Conservation (phyloP, 2,329 filamentous ascomycete species). For the Lasiodiplodia sp. region DNA sequence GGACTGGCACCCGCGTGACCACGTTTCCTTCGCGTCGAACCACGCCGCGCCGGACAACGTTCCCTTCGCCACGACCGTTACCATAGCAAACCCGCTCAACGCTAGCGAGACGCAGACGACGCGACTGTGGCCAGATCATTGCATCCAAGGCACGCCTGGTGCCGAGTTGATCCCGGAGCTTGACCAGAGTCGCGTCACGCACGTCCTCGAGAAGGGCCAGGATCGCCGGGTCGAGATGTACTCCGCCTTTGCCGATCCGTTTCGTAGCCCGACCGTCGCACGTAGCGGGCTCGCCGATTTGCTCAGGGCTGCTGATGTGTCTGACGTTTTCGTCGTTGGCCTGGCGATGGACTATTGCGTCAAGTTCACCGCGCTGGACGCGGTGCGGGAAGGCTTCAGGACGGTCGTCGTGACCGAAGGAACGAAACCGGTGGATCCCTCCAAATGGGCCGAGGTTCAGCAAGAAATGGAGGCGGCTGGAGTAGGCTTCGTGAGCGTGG, state of each 20-base stretch:
- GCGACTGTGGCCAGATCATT: constrained; percentile 89
- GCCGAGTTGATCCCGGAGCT: constrained; percentile 78
- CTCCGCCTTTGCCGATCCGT: constrained; percentile 76
- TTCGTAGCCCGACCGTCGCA: constrained; percentile 71
- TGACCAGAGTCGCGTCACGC: constrained; percentile 44
- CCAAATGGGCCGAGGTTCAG: constrained; percentile 63
- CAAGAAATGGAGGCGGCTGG: constrained; percentile 64
- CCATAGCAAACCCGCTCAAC: constrained; percentile 72
- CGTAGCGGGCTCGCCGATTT: constrained; percentile 67
- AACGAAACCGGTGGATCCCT: constrained; percentile 73
- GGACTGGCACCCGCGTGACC: constrained; percentile 84
- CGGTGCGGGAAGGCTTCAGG: constrained; percentile 75
- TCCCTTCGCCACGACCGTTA: constrained; percentile 71
- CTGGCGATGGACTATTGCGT: constrained; percentile 92
- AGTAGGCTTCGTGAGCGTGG: constrained; percentile 67
- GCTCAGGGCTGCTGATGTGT: constrained; percentile 67
- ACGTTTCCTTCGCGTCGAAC: constrained; percentile 89
- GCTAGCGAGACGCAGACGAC: constrained; percentile 68
- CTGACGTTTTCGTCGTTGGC: constrained; percentile 85
- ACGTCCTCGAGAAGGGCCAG: constrained; percentile 78
- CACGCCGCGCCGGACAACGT: constrained; percentile 68
- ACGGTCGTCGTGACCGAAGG: constrained; percentile 81
- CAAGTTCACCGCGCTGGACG: constrained; percentile 79
- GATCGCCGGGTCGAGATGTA: constrained; percentile 87
- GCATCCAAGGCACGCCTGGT: constrained; percentile 77